Evolutionary conservation across 768 basidiomycete genomes (phyloP).

Genomic region (Rhizopogon sp.): DNA sequence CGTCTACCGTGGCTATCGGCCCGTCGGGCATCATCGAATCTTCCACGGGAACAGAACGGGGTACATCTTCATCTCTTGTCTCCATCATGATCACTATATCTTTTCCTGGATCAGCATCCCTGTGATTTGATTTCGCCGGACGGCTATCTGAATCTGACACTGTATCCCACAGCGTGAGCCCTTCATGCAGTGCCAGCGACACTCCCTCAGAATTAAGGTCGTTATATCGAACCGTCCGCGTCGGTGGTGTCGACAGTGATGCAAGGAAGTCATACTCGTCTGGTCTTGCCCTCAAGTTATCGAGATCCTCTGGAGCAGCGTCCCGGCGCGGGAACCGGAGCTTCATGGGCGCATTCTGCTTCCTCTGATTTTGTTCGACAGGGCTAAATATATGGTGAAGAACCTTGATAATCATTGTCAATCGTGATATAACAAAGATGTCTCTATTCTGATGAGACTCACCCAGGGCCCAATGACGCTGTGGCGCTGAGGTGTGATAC

Average conservation of each 20-base stretch:
- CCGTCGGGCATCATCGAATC: background rate
- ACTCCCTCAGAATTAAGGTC: conserved; percentile 46
- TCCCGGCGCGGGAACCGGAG: conserved; percentile 19
- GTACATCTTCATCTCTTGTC: background rate
- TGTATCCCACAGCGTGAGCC: conserved; percentile 45
- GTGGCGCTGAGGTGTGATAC: conserved; percentile 50
- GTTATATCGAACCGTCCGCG: conserved; percentile 34
- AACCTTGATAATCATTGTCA: conserved; percentile 29
- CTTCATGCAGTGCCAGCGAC: conserved; percentile 41
- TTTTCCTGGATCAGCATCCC: background rate
- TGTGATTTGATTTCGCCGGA: background rate
- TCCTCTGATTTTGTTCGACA: conserved; percentile 28
- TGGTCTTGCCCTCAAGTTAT: conserved; percentile 16
- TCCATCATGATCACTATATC: background rate
- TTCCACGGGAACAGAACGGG: background rate
- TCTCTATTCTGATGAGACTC: conserved; percentile 13
- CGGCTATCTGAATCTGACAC: background rate
- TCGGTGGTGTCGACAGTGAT: conserved; percentile 36
- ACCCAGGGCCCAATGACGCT: conserved; percentile 51
- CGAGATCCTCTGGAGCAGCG: background rate
- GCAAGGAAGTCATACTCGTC: conserved; percentile 52
- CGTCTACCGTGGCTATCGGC: background rate
- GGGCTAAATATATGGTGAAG: conserved; percentile 39
- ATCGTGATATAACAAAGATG: conserved; percentile 2
- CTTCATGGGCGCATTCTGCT: conserved; percentile 40